A percentile compares a stretch with the other conserved stretches of the same genome.
These are phyloP conservation scores for Karstenula rhodostoma DNA, from an alignment of 2,329 filamentous ascomycete species.

Conservation along the genomic window DNA sequence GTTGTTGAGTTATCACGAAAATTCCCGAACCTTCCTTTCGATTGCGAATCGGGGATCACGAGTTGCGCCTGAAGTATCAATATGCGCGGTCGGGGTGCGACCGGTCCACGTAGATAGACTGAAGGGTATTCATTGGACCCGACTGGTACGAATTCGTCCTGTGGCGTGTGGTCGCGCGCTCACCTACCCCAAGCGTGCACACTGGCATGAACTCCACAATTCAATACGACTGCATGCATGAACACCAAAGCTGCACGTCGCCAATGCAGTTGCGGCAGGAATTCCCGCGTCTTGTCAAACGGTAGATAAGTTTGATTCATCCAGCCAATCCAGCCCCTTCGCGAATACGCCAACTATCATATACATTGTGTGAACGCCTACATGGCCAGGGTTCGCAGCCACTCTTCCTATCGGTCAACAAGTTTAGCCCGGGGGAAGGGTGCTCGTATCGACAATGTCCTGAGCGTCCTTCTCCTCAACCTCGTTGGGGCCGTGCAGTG, in stretches of 20 bases:
- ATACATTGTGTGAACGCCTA: conserved; percentile 18
- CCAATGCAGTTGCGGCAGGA: conserved; percentile 1
- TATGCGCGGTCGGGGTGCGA: conserved; percentile 17
- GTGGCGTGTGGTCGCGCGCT: background rate
- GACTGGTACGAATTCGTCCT: background rate
- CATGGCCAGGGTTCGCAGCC: conserved; percentile 5
- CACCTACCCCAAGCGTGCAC: conserved; percentile 5
- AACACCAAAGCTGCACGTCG: background rate
- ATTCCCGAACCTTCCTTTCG: background rate
- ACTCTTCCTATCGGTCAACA: conserved; percentile 1
- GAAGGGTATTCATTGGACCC: conserved; percentile 8
- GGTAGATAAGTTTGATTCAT: conserved; percentile 12
- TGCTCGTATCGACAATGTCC: conserved; percentile 93
- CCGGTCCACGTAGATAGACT: conserved; percentile 4
- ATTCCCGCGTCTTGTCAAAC: background rate
- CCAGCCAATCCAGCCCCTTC: conserved; percentile 10
- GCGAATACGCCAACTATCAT: conserved; percentile 19
- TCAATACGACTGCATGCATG: background rate
- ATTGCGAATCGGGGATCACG: conserved; percentile 2
- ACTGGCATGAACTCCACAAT: background rate
- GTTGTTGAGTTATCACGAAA: background rate
- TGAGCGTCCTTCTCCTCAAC: conserved; percentile 85
- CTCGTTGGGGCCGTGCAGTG: conserved; percentile 77
- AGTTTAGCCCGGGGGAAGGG: conserved; percentile 84
- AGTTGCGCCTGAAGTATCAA: conserved; percentile 14